Evolutionary conservation across 768 basidiomycete genomes (phyloP).

Genomic region (Agaricus subrufescens): DNA sequence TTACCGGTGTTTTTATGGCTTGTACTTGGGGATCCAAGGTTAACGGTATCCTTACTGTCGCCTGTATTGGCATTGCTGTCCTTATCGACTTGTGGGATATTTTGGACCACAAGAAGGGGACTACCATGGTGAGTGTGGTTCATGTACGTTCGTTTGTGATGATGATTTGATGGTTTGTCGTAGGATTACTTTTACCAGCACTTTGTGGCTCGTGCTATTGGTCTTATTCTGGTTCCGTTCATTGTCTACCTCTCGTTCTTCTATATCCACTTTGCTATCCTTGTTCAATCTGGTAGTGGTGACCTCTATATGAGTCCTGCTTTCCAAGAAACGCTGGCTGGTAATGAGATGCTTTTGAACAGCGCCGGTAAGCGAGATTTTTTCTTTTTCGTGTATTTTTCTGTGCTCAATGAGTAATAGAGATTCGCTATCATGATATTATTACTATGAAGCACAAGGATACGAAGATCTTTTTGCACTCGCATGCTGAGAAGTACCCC

Average conservation of each 20-base stretch:
- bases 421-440: constrained; percentile 90
- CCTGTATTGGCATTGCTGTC: constrained; percentile 87
- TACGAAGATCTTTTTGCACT: constrained; percentile 91
- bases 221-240: constrained; percentile 85
- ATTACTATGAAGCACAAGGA: constrained; percentile 88
- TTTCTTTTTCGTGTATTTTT: not conserved
- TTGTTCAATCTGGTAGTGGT: constrained; percentile 86
- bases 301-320: constrained; percentile 97
- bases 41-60: constrained; percentile 90
- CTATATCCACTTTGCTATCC: constrained; percentile 89
- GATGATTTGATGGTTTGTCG: not conserved
- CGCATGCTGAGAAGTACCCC: constrained; percentile 88
- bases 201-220: constrained; percentile 79
- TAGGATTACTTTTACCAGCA: constrained; percentile 90
- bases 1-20: constrained; percentile 91
- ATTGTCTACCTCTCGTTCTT: constrained; percentile 93
- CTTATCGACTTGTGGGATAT: constrained; percentile 93
- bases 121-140: constrained; percentile 59
- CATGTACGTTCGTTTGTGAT: constrained; percentile 3
- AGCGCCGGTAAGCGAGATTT: constrained; percentile 68
- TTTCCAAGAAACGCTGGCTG: constrained; percentile 93
- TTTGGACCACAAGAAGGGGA: constrained; percentile 73
- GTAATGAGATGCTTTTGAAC: constrained; percentile 89
- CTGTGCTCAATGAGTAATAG: constrained; percentile 36
- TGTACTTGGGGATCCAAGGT: constrained; percentile 98